phyloP scores from a whole-genome alignment of 495 filamentous ascomycete species.

The Hypoxylon trugodes region DNA sequence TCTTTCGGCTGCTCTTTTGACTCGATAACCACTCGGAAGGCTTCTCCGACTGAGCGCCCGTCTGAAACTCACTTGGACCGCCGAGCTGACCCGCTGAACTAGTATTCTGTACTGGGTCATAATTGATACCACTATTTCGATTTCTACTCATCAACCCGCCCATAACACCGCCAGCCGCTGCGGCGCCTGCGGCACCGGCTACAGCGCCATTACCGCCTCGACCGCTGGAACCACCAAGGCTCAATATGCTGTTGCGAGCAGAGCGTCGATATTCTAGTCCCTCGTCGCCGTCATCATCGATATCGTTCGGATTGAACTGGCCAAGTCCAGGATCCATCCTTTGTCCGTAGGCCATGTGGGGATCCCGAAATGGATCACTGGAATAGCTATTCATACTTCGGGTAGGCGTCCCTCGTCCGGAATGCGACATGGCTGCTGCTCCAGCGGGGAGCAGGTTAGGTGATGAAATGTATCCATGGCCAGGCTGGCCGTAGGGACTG shows the following conservation, averaged over 20 bases:
- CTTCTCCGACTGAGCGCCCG: conserved; percentile 52
- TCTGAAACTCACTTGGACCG: conserved; percentile 41
- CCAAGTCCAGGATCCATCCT: conserved; percentile 58
- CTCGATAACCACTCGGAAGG: conserved; percentile 63
- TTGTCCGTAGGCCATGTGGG: conserved; percentile 41
- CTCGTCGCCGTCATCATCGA: conserved; percentile 88
- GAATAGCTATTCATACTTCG: conserved; percentile 39
- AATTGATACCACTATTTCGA: conserved; percentile 48
- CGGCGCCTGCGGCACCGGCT: conserved; percentile 54
- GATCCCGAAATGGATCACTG: conserved; percentile 43
- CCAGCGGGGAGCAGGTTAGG: conserved; percentile 21
- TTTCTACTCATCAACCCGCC: conserved; percentile 46
- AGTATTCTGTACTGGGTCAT: conserved; percentile 50
- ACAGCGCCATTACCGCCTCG: conserved; percentile 44
- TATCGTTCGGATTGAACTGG: conserved; percentile 78
- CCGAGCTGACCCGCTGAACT: conserved; percentile 32
- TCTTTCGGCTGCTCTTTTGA: conserved; percentile 69
- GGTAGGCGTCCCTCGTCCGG: conserved; percentile 31
- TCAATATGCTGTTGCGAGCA: conserved; percentile 62
- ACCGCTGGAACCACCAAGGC: conserved; percentile 54
- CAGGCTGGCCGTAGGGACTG: conserved; percentile 14
- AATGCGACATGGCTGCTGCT: conserved; percentile 7
- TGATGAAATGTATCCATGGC: conserved; percentile 23
- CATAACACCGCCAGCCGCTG: conserved; percentile 63
- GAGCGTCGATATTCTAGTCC: conserved; percentile 64